Base-by-base conservation (phyloP, 345 rosid species). In the Euphorbia peplus region DNA sequence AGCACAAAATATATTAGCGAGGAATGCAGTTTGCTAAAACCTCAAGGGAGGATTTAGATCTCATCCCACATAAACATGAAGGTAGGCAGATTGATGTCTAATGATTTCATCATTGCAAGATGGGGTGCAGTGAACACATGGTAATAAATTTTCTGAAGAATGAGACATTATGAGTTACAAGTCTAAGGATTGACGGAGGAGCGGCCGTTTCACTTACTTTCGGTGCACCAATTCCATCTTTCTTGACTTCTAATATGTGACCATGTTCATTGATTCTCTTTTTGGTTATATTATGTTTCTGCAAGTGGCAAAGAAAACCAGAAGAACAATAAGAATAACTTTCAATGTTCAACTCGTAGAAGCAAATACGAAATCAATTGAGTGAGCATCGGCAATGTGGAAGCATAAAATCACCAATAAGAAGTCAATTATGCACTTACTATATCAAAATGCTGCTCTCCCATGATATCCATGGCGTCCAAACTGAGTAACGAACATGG, bases 401-500 rank as follows among this genome's bases (percentile, higher is more conserved):
- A 59, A 19, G 30, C 15, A n/a, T 14, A 71, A 51, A 63, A 32
- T 53, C 63, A 25, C 8, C 32, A 26, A n/a, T 19, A 42, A 42
- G 5, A 26, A 53, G 11, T 39, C 10, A 47, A 2, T 16, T 39
- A 54, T 5, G 26, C 26, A 66, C 76, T 28, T 62, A 76, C 80
- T 19, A 76, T 71, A 71, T 76, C 80, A 62, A 70, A 58, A 63
- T 76, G 80, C 47, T 71, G 75, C 71, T 76, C 80, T 56, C 80
- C 80, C 46, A 74, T 76, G 63, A 76, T 71, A 67, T 76, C 80
- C 65, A 76, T 71, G 65, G 76, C 69, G 62, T 76, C 80, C 19
- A 76, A 39, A 48, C 76, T 71, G 53, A 76, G 72, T 28, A 76
- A 67, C 16, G 76, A 71, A 18, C 80, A 76, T 35, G 76, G 76